Evolutionary conservation across 768 basidiomycete species (phyloP).

Genomic region (Lactarius sanguifluus): DNA sequence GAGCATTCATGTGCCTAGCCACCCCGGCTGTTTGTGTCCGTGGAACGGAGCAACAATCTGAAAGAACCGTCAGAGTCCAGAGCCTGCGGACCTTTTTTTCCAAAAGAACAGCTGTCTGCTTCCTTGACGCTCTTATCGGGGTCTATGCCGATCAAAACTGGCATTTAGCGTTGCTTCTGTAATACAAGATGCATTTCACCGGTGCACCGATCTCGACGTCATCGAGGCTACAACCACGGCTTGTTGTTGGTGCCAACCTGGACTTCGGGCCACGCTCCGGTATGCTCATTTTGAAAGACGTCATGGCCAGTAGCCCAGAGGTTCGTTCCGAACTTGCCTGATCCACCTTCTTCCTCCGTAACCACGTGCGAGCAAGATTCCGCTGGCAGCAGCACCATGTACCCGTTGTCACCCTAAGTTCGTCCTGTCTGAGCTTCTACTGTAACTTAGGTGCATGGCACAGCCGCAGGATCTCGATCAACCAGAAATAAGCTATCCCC

Average conservation of each 20-base stretch:
- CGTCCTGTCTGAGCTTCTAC: neutral
- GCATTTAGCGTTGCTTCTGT: neutral
- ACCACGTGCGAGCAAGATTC: conserved; percentile 10
- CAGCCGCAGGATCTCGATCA: conserved; percentile 10
- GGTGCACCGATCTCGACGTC: conserved; percentile 11
- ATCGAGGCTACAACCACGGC: neutral
- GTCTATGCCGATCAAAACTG: conserved; percentile 7
- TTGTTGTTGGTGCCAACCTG: neutral
- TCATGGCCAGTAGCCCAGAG: conserved; percentile 7
- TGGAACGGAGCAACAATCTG: neutral
- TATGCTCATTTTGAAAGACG: conserved; percentile 2
- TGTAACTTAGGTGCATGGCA: neutral
- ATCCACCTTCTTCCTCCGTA: conserved; percentile 16
- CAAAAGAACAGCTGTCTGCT: neutral
- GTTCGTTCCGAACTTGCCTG: conserved; percentile 11
- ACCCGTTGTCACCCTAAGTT: neutral
- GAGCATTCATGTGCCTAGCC: neutral
- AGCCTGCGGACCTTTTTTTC: neutral
- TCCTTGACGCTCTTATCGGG: neutral
- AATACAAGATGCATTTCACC: neutral
- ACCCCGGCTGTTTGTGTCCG: neutral
- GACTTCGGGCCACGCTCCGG: conserved; percentile 10
- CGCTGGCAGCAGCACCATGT: neutral
- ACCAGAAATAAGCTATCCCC: neutral
- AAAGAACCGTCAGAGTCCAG: neutral